A percentile compares a stretch with the other conserved stretches of the same genome.
These are phyloP conservation scores for Rhizopus arrhizus DNA, from an alignment of 371 early-diverging fungal species.

Conservation along the genomic window DNA sequence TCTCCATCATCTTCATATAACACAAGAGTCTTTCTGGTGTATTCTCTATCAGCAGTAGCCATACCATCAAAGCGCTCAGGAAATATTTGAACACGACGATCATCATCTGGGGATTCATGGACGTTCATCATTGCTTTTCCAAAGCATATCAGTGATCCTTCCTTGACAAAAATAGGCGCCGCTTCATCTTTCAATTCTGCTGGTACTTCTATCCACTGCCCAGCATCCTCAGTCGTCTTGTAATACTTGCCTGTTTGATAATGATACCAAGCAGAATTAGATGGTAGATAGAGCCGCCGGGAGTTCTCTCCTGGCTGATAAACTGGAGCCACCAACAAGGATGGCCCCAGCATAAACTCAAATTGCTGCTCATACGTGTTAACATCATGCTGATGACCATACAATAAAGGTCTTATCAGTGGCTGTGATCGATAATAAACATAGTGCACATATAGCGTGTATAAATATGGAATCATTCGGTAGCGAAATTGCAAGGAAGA, in stretches of 20 bases:
- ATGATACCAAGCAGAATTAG: constrained; percentile 41
- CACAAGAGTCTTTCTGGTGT: constrained; percentile 19
- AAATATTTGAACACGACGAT: constrained; percentile 41
- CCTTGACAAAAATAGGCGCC: constrained; percentile 40
- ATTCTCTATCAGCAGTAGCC: neutral
- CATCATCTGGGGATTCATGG: constrained; percentile 30
- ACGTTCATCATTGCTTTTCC: constrained; percentile 42
- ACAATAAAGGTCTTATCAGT: constrained; percentile 59
- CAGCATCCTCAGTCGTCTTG: constrained; percentile 8
- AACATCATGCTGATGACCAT: constrained; percentile 54
- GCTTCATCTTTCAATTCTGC: constrained; percentile 27
- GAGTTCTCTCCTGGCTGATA: constrained; percentile 29
- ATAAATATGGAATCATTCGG: constrained; percentile 59
- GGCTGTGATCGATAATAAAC: constrained; percentile 41
- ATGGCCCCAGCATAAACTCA: constrained; percentile 61
- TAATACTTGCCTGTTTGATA: constrained; percentile 39
- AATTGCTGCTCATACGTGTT: constrained; percentile 44
- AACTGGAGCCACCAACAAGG: constrained; percentile 57
- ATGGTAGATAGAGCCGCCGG: constrained; percentile 47
- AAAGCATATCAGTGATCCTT: constrained; percentile 33
- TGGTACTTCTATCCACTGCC: constrained; percentile 26
- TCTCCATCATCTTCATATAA: constrained; percentile 49
- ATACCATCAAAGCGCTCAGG: constrained; percentile 20
- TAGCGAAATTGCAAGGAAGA: constrained; percentile 59
- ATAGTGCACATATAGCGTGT: constrained; percentile 47